These are phyloP conservation scores for Akanthomyces dipterigenus DNA, from an alignment of 2,329 filamentous ascomycete genomes.

Conservation along the genomic window DNA sequence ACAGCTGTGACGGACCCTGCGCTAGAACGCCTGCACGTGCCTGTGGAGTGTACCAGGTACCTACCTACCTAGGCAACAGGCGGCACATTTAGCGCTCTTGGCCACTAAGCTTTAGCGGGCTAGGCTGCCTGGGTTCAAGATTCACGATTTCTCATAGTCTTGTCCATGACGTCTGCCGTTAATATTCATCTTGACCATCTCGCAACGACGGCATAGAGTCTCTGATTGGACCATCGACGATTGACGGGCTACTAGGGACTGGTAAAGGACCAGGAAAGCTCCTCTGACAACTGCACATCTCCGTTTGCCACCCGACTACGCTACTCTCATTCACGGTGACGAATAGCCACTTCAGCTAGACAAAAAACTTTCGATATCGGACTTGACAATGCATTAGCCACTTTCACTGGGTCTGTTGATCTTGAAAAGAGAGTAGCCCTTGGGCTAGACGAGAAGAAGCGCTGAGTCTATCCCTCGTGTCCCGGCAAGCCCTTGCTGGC, in stretches of 20 bases:
- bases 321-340: conserved; percentile 1
- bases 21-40: neutral
- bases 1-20: no score
- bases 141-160: conserved; percentile 3
- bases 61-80: no score
- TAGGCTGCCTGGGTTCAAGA: neutral
- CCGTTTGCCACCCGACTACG: neutral
- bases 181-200: neutral
- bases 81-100: neutral
- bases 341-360: neutral
- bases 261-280: neutral
- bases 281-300: neutral
- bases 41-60: neutral
- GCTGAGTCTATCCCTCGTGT: neutral
- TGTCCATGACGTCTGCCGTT: neutral
- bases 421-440: neutral
- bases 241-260: no score
- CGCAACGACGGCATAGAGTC: neutral
- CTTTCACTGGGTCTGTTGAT: neutral
- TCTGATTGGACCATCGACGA: neutral
- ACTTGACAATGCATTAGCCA: neutral
- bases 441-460: neutral
- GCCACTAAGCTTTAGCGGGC: neutral
- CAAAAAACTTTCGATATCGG: neutral
- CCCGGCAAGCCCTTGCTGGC: no score